phyloP scores from a whole-genome alignment of 139 green algal species.

The Micromonas commoda region DNA sequence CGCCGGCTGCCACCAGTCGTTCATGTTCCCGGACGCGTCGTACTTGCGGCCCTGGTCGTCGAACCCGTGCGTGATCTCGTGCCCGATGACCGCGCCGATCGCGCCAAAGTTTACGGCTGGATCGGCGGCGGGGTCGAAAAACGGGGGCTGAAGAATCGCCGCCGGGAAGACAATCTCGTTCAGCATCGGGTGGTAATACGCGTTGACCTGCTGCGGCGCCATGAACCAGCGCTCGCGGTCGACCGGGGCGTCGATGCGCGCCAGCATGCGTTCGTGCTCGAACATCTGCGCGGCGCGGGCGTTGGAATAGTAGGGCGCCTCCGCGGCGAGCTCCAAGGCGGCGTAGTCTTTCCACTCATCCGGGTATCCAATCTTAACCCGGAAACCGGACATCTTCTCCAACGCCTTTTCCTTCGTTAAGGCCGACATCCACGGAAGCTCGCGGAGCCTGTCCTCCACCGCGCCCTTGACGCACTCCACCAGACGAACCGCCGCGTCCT shows the following conservation, averaged over 20 bases:
- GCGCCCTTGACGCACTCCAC: neutral
- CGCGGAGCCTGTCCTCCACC: neutral
- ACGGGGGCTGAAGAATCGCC: slow-evolving; percentile 32
- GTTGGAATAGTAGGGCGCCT: neutral
- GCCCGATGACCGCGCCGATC: slow-evolving; percentile 30
- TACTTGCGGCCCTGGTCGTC: slow-evolving; percentile 27
- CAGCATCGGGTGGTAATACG: slow-evolving; percentile 30
- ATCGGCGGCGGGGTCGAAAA: slow-evolving; percentile 26
- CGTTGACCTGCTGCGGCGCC: slow-evolving; percentile 32
- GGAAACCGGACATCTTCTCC: slow-evolving; percentile 7
- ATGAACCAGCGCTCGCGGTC: slow-evolving; percentile 32
- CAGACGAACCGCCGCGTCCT: neutral
- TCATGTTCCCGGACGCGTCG: slow-evolving; percentile 21
- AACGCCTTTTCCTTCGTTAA: neutral
- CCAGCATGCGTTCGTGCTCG: slow-evolving; percentile 13
- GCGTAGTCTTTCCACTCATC: slow-evolving; percentile 24
- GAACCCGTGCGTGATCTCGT: slow-evolving; percentile 29
- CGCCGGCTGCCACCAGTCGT: slow-evolving; percentile 15
- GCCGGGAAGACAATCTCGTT: slow-evolving; percentile 38
- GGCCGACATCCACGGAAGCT: neutral
- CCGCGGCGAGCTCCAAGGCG: neutral
- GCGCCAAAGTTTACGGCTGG: slow-evolving; percentile 30
- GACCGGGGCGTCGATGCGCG: slow-evolving; percentile 21
- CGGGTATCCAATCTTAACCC: slow-evolving; percentile 23
- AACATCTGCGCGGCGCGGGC: slow-evolving; percentile 2